Conservation (phyloP, 441 rosid genomes). For the Corymbia calophylla region DNA sequence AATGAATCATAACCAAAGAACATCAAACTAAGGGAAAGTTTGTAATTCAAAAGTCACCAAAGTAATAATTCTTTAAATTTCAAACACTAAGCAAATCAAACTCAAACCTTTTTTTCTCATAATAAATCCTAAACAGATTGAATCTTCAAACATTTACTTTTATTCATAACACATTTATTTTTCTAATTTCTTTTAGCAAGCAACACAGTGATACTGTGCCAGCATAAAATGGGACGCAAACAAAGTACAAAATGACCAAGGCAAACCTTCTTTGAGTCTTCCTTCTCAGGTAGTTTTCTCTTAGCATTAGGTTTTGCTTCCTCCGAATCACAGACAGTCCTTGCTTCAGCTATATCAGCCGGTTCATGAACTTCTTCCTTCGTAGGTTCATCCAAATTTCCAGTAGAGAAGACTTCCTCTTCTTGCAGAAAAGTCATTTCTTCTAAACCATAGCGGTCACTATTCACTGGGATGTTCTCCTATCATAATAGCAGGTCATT, state of each 20-base stretch:
- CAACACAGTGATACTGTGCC: background rate
- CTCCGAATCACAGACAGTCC: background rate
- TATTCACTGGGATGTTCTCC: constrained; percentile 32
- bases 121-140: background rate
- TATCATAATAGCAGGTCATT: constrained; percentile 10
- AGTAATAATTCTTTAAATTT: background rate
- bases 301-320: constrained; percentile 45
- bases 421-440: constrained; percentile 81
- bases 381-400: constrained; percentile 24
- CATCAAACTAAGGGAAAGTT: background rate
- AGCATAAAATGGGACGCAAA: background rate
- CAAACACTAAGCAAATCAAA: background rate
- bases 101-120: background rate
- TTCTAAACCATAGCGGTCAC: constrained; percentile 48
- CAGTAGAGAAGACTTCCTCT: constrained; percentile 63
- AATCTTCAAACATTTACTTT: background rate
- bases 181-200: background rate
- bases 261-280: constrained; percentile 50
- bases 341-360: constrained; percentile 15
- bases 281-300: constrained; percentile 55
- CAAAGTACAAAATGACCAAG: constrained; percentile 2
- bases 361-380: constrained; percentile 34
- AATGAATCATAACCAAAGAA: background rate
- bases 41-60: background rate
- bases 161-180: background rate